Conservation (phyloP, 768 basidiomycete genomes). For the Polyporus arcularius region DNA sequence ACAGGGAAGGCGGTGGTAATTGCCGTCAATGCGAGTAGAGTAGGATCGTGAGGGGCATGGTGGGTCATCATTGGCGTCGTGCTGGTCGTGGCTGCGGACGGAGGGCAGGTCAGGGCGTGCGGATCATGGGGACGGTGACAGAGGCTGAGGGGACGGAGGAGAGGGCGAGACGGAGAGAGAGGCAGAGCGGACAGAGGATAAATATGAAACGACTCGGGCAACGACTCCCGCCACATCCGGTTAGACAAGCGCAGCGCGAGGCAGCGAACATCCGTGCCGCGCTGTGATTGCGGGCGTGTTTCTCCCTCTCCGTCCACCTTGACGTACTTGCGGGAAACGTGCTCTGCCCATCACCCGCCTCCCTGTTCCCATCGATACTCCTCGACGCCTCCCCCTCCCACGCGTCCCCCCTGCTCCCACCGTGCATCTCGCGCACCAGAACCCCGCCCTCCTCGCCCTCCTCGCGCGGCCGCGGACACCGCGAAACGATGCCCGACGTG, state of each 20-base stretch:
- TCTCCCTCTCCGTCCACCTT: slow-evolving; percentile 1
- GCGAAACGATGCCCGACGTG: neutral
- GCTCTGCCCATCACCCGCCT: slow-evolving; percentile 1
- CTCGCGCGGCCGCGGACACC: neutral
- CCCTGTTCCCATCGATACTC: slow-evolving; percentile 15
- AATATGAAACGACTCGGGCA: slow-evolving; percentile 4
- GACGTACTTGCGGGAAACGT: slow-evolving; percentile 18
- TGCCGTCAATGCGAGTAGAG: slow-evolving; percentile 9
- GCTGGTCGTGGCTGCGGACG: slow-evolving; percentile 6
- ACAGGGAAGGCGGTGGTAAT: slow-evolving; percentile 15
- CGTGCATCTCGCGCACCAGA: neutral
- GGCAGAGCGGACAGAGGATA: neutral
- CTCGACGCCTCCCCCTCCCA: neutral
- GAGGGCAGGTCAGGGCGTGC: neutral
- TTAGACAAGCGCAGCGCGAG: slow-evolving; percentile 8
- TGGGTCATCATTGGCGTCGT: slow-evolving; percentile 20
- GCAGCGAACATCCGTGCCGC: neutral
- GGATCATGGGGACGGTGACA: slow-evolving; percentile 9
- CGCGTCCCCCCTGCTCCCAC: neutral
- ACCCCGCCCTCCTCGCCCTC: neutral
- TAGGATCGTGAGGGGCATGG: slow-evolving; percentile 19
- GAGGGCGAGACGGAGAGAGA: neutral
- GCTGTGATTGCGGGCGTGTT: neutral
- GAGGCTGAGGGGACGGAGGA: neutral
- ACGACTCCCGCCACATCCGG: slow-evolving; percentile 15